Evolutionary conservation across 352 stramenopile genomes (phyloP), one percentile per base, ranked within the genome.

Genomic region (Phytopythium boreale): DNA sequence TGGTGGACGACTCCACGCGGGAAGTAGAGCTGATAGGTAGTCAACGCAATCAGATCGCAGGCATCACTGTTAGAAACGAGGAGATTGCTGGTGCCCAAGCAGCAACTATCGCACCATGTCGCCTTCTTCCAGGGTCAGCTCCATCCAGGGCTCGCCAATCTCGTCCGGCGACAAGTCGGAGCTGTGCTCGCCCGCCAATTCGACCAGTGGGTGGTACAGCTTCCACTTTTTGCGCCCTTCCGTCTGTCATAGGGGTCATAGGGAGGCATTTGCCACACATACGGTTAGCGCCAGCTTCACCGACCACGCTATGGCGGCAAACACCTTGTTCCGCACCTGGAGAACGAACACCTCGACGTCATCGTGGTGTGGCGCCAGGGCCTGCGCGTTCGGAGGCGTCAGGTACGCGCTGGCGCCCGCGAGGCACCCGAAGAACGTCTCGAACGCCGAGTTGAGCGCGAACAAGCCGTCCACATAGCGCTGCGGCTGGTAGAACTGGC

Each of bases 191-290:
- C 84, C 84, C 7, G 88, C 74, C 37, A 96, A 59, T 59, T 92
- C 81, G 2, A 87, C 72, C 36, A 92, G 67, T 19, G 86, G 86
- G 41, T 78, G 76, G 57, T 96, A 96, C 15, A 96, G 75, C 71
- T 95, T 93, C 88, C 88, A 96, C 70, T 92, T 87, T 69, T 96
- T 96, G n/a, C 78, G 70, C 11, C 88, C 86, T 68, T 96, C 73
- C 1, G 88, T 96, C 68, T 96, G 57, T 0, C 63, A n/a, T 3
- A 39, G 34, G 7, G 10, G n/a, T n/a, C n/a, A n/a, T n/a, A n/a
- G n/a, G n/a, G n/a, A 36, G 31, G 31, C 3, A 36, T 36, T 36
- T 8, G 31, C 8, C 29, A 34, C 29, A 34, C 29, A 34, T 11
- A 4, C 41, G 17, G 27, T 59, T 51, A 44, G 19, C 41, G 68